A percentile compares a stretch with the other conserved stretches of the same genome.
Evolutionary conservation across 2,329 filamentous ascomycete species (phyloP).

Genomic region (Ampelomyces quisqualis): DNA sequence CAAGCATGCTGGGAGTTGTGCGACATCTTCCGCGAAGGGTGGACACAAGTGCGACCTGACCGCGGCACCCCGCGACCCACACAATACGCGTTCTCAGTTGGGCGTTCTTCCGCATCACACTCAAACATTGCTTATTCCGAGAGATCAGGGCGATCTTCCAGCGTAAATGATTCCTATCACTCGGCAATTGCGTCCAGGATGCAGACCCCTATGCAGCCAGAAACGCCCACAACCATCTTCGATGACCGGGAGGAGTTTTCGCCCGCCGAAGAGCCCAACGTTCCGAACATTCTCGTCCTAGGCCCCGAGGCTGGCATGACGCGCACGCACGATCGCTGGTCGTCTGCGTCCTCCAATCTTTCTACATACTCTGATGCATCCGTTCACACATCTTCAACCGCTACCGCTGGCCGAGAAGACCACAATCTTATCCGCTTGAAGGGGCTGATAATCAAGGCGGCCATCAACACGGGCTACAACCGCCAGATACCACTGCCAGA

Average conservation of each 20-base stretch:
- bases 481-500: conserved; percentile 65
- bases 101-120: conserved; percentile 35
- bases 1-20: conserved; percentile 95
- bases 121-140: conserved; percentile 40
- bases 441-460: conserved; percentile 77
- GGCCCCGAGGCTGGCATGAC: conserved; percentile 62
- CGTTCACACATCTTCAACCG: conserved; percentile 67
- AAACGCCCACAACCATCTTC: conserved; percentile 93
- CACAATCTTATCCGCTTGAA: conserved; percentile 76
- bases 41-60: conserved; percentile 85
- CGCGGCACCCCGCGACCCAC: conserved; percentile 80
- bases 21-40: conserved; percentile 88
- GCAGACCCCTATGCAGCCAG: conserved; percentile 56
- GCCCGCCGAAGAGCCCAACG: conserved; percentile 68
- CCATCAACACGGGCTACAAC: conserved; percentile 78
- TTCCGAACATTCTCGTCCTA: conserved; percentile 86
- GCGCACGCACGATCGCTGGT: conserved; percentile 69
- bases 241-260: conserved; percentile 80
- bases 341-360: conserved; percentile 70
- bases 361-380: conserved; percentile 74
- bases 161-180: conserved; percentile 50
- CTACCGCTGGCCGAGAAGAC: conserved; percentile 68
- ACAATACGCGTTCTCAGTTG: conserved; percentile 65
- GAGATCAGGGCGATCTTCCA: conserved; percentile 43
- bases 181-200: conserved; percentile 46